Evolutionary conservation across 331 rosid genomes (phyloP).

Genomic region (Pyracantha coccinea): DNA sequence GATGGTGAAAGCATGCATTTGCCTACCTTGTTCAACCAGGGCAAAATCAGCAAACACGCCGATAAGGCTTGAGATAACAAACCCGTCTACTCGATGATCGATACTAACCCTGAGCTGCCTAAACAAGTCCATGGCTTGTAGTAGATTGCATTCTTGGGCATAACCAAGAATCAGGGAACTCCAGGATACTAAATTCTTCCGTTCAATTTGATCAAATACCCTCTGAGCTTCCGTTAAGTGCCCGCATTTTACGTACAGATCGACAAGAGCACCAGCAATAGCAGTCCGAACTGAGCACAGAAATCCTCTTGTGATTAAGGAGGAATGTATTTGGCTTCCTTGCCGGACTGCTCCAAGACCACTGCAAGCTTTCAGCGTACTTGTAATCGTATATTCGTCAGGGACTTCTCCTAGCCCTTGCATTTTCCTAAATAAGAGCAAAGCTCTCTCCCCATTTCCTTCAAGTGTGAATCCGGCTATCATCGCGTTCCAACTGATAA

Average conservation of each 20-base stretch:
- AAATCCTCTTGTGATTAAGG: slow-evolving; percentile 39
- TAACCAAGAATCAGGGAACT: slow-evolving; percentile 54
- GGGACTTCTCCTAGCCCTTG: slow-evolving; percentile 39
- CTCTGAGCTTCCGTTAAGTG: slow-evolving; percentile 37
- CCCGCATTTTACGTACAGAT: slow-evolving; percentile 45
- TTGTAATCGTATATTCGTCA: slow-evolving; percentile 47
- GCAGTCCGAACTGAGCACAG: slow-evolving; percentile 25
- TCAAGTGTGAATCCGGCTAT: slow-evolving; percentile 40
- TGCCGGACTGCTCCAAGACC: slow-evolving; percentile 30
- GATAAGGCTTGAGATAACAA: slow-evolving; percentile 48
- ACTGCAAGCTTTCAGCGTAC: slow-evolving; percentile 55
- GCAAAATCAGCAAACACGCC: slow-evolving; percentile 62
- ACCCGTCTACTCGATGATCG: slow-evolving; percentile 36
- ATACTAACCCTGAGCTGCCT: slow-evolving; percentile 37
- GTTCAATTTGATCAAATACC: slow-evolving; percentile 41
- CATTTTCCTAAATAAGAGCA: slow-evolving; percentile 37
- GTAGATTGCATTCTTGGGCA: slow-evolving; percentile 46
- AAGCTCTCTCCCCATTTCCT: slow-evolving; percentile 38
- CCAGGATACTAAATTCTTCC: slow-evolving; percentile 46
- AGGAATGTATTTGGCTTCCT: slow-evolving; percentile 54
- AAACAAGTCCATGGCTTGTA: slow-evolving; percentile 50
- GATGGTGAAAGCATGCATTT: slow-evolving; percentile 49
- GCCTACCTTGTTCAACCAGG: slow-evolving; percentile 54
- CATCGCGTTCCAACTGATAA: slow-evolving; percentile 59
- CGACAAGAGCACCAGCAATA: slow-evolving; percentile 50